Evolutionary conservation across 1,284 basidiomycete species (phyloP).

Genomic region (Rhizoctonia solani): DNA sequence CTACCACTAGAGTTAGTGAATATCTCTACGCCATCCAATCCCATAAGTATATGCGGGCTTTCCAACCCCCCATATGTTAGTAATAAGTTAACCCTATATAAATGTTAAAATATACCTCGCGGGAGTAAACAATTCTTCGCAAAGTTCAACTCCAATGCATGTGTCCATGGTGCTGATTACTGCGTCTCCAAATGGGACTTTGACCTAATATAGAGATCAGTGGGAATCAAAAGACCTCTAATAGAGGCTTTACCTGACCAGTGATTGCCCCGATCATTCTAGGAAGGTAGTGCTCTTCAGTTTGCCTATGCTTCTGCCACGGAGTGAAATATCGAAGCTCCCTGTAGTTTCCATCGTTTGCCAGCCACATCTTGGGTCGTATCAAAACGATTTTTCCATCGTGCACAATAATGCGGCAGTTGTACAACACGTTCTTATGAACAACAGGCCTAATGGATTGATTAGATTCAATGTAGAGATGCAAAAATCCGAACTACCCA

Average conservation of each 20-base stretch:
- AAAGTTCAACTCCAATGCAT: slow-evolving; percentile 93
- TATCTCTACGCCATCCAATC: slow-evolving; percentile 96
- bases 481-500: slow-evolving; percentile 51
- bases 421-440: slow-evolving; percentile 98
- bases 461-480: not conserved
- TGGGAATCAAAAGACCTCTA: not conserved
- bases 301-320: slow-evolving; percentile 86
- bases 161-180: slow-evolving; percentile 93
- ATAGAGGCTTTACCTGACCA: slow-evolving; percentile 65
- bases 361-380: slow-evolving; percentile 99
- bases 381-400: slow-evolving; percentile 88
- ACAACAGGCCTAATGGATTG: slow-evolving; percentile 74
- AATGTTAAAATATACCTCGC: slow-evolving; percentile 64
- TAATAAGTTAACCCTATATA: not conserved
- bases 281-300: slow-evolving; percentile 89
- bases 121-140: slow-evolving; percentile 97
- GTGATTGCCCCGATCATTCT: slow-evolving; percentile 84
- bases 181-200: slow-evolving; percentile 95
- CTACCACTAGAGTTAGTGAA: slow-evolving; percentile 98
- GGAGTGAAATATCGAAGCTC: slow-evolving; percentile 96
- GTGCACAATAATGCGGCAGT: slow-evolving; percentile 89
- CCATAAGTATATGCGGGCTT: slow-evolving; percentile 96
- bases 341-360: slow-evolving; percentile 98
- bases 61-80: slow-evolving; percentile 16
- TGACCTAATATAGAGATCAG: slow-evolving; percentile 53